A percentile compares a stretch with the other conserved stretches of the same genome.
phyloP scores from a whole-genome alignment of 495 filamentous ascomycete genomes.

The Neurospora tetraspora region DNA sequence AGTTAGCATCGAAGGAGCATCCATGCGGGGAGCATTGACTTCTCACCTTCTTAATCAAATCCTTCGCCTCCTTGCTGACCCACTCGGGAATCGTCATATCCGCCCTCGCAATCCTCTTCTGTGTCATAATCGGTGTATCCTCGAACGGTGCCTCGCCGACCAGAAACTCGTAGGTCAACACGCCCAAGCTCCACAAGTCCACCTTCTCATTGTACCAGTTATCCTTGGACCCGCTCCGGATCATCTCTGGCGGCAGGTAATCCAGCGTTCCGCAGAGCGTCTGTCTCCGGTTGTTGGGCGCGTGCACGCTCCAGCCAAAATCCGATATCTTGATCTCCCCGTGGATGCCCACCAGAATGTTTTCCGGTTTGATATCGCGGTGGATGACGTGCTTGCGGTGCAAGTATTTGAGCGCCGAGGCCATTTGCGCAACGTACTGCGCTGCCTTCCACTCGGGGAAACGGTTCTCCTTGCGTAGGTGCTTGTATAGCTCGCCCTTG shows the following conservation, averaged over 20 bases:
- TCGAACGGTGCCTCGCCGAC: conserved; percentile 96
- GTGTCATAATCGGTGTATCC: conserved; percentile 90
- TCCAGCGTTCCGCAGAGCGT: conserved; percentile 98
- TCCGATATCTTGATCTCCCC: conserved; percentile 98
- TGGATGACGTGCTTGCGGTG: conserved; percentile 99
- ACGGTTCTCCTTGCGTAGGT: conserved; percentile 73
- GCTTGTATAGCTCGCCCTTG: conserved; percentile 94
- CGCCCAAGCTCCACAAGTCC: conserved; percentile 90
- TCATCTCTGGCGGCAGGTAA: conserved; percentile 97
- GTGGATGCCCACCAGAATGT: conserved; percentile 94
- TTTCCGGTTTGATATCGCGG: conserved; percentile 97
- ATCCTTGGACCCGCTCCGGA: conserved; percentile 65
- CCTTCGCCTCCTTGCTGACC: conserved; percentile 81
- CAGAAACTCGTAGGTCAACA: conserved; percentile 92
- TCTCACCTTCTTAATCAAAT: conserved; percentile 79
- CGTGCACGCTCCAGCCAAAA: conserved; percentile 98
- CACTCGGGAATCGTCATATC: conserved; percentile 91
- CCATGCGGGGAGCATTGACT: conserved; percentile 11
- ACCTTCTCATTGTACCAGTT: conserved; percentile 93
- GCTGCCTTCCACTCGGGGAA: conserved; percentile 97
- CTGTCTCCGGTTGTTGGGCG: conserved; percentile 83
- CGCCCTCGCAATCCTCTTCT: conserved; percentile 74
- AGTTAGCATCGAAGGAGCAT: background rate
- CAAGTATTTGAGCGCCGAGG: conserved; percentile 78
- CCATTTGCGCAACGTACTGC: conserved; percentile 98